A percentile compares a stretch with the other conserved stretches of the same genome.
Evolutionary conservation across 2,329 filamentous ascomycete species (phyloP).

Genomic region (Aspergillus neotritici): DNA sequence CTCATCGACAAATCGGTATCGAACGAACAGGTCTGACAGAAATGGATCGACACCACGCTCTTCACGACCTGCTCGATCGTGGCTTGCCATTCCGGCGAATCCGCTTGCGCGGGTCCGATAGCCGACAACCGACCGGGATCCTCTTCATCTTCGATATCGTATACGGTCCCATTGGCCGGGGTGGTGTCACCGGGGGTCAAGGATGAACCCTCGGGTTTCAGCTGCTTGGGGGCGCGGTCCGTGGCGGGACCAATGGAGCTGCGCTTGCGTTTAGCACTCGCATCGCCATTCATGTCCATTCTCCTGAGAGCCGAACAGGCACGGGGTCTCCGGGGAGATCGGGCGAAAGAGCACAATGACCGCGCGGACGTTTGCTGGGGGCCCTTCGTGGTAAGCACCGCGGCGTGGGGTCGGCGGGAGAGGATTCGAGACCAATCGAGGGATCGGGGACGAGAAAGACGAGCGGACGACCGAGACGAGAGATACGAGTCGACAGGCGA

Average conservation of each 20-base stretch:
- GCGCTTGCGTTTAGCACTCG: conserved; percentile 52
- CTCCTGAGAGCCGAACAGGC: conserved; percentile 10
- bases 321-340: conserved; percentile 2
- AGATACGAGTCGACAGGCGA: neutral
- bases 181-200: conserved; percentile 39
- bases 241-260: conserved; percentile 45
- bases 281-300: conserved; percentile 49
- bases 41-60: conserved; percentile 97
- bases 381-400: conserved; percentile 7
- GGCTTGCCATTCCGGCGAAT: conserved; percentile 86
- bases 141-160: conserved; percentile 42
- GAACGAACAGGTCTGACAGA: conserved; percentile 96
- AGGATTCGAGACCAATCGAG: conserved; percentile 3
- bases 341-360: conserved; percentile 8
- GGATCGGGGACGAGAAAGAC: neutral
- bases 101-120: conserved; percentile 48
- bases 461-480: neutral
- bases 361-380: conserved; percentile 12
- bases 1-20: conserved; percentile 93
- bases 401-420: conserved; percentile 5
- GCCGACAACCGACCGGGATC: conserved; percentile 42
- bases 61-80: conserved; percentile 91
- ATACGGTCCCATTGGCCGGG: conserved; percentile 40
- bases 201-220: conserved; percentile 44
- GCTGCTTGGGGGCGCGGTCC: conserved; percentile 52